These are phyloP conservation scores for Tolypocladium sp. DNA, from an alignment of 2,329 filamentous ascomycete species.

Conservation along the genomic window DNA sequence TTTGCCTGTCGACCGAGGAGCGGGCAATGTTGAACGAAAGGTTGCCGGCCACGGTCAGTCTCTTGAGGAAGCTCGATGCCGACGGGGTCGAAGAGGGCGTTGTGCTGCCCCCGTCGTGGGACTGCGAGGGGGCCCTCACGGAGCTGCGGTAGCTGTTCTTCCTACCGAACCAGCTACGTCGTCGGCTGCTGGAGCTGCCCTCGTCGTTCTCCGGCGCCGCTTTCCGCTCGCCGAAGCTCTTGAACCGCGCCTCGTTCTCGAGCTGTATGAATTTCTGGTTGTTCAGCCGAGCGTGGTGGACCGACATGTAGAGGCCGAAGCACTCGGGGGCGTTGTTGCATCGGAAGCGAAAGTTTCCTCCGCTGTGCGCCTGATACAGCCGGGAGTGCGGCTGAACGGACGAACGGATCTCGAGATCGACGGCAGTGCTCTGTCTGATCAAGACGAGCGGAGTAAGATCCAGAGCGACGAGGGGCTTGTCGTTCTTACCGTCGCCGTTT, in stretches of 20 bases:
- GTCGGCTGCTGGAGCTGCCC: slow-evolving; percentile 34
- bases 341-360: slow-evolving; percentile 81
- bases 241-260: slow-evolving; percentile 59
- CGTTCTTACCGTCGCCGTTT: slow-evolving; percentile 18
- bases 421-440: slow-evolving; percentile 78
- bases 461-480: slow-evolving; percentile 53
- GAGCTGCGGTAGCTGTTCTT: slow-evolving; percentile 58
- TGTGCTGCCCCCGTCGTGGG: slow-evolving; percentile 66
- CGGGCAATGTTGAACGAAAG: slow-evolving; percentile 72
- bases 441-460: slow-evolving; percentile 88
- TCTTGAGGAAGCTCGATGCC: slow-evolving; percentile 71
- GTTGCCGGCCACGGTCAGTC: slow-evolving; percentile 62
- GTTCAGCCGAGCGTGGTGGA: slow-evolving; percentile 83
- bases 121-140: slow-evolving; percentile 52
- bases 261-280: slow-evolving; percentile 77
- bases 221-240: slow-evolving; percentile 56
- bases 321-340: slow-evolving; percentile 70
- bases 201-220: slow-evolving; percentile 35
- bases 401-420: slow-evolving; percentile 91
- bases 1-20: slow-evolving; percentile 58
- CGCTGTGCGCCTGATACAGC: slow-evolving; percentile 52
- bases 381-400: slow-evolving; percentile 66
- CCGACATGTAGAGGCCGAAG: slow-evolving; percentile 70
- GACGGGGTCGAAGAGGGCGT: slow-evolving; percentile 51
- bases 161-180: slow-evolving; percentile 51